Evolutionary conservation across 176 grass and related monocot genomes (phyloP).

Genomic region (Areca catechu): DNA sequence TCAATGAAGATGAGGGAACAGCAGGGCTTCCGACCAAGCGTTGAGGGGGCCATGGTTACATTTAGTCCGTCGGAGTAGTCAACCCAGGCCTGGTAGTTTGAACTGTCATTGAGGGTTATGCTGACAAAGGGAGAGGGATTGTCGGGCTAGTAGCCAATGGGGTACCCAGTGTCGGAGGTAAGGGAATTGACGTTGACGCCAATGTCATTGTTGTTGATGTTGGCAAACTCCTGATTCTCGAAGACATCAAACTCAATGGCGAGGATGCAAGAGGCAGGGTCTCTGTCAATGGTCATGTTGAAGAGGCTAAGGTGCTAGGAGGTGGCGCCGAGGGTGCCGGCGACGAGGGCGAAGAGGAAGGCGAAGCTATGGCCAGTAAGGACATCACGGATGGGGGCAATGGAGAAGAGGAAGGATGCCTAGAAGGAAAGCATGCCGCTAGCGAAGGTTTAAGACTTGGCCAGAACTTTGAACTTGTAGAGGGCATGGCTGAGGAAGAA

Average conservation of each 20-base stretch:
- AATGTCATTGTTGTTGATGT: slow-evolving; percentile 14
- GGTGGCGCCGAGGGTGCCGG: slow-evolving; percentile 6
- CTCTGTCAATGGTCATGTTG: slow-evolving; percentile 4
- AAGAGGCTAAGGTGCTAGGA: slow-evolving; percentile 15
- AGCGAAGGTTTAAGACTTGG: slow-evolving; percentile 2
- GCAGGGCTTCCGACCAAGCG: neutral
- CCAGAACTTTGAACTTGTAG: too few relatives aligned
- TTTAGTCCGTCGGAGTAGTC: slow-evolving; percentile 11
- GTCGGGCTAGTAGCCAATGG: slow-evolving; percentile 13
- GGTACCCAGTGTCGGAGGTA: neutral
- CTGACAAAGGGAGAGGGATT: neutral
- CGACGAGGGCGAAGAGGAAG: too few relatives aligned
- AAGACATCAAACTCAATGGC: slow-evolving; percentile 18
- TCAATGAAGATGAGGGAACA: neutral
- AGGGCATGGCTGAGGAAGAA: too few relatives aligned
- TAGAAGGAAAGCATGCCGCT: neutral
- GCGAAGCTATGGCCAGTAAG: slow-evolving; percentile 12
- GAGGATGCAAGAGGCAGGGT: neutral
- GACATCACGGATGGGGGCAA: neutral
- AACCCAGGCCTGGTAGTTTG: slow-evolving; percentile 19
- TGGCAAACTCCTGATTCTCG: slow-evolving; percentile 3
- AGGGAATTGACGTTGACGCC: slow-evolving; percentile 17
- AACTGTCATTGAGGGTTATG: too few relatives aligned
- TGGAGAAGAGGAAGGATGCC: slow-evolving; percentile 16
- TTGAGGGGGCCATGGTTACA: slow-evolving; percentile 6